Evolutionary conservation across 306 rosid genomes (phyloP).

Genomic region (Calophaca sinica): DNA sequence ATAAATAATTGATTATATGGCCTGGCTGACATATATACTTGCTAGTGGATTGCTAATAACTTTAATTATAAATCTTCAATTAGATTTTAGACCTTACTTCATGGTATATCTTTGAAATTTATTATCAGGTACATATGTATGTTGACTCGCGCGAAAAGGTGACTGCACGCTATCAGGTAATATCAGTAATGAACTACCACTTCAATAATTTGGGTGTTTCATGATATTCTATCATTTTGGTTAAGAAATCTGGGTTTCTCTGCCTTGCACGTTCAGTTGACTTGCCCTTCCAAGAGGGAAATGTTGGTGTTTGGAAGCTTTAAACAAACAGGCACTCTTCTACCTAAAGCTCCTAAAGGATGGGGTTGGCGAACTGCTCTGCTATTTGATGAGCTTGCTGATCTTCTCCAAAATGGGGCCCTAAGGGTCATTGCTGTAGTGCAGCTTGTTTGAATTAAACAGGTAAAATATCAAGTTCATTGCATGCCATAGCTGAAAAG

Average conservation of each 20-base stretch:
- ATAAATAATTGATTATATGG: slow-evolving; percentile 6
- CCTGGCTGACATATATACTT: background rate
- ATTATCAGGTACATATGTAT: slow-evolving; percentile 80
- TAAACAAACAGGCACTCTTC: slow-evolving; percentile 94
- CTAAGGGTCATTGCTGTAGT: slow-evolving; percentile 87
- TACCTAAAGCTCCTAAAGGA: slow-evolving; percentile 97
- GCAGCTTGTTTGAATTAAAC: slow-evolving; percentile 74
- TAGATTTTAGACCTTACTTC: slow-evolving; percentile 25
- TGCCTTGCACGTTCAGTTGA: slow-evolving; percentile 60
- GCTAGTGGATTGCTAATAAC: slow-evolving; percentile 2
- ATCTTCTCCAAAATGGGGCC: slow-evolving; percentile 92
- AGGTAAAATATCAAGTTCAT: slow-evolving; percentile 29
- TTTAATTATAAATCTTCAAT: slow-evolving; percentile 6
- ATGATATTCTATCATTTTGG: slow-evolving; percentile 31
- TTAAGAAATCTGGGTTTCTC: slow-evolving; percentile 38
- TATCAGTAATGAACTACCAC: slow-evolving; percentile 38
- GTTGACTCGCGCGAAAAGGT: slow-evolving; percentile 65
- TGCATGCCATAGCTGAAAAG: background rate
- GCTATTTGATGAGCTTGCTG: slow-evolving; percentile 83
- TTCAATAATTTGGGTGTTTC: slow-evolving; percentile 3
- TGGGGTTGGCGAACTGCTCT: slow-evolving; percentile 99
- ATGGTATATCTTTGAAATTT: slow-evolving; percentile 22
- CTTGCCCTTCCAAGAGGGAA: slow-evolving; percentile 95
- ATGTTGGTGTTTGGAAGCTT: slow-evolving; percentile 89
- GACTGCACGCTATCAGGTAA: slow-evolving; percentile 96